These are phyloP conservation scores for Cladosporium halotolerans DNA, from an alignment of 2,329 filamentous ascomycete species.

Conservation along the genomic window DNA sequence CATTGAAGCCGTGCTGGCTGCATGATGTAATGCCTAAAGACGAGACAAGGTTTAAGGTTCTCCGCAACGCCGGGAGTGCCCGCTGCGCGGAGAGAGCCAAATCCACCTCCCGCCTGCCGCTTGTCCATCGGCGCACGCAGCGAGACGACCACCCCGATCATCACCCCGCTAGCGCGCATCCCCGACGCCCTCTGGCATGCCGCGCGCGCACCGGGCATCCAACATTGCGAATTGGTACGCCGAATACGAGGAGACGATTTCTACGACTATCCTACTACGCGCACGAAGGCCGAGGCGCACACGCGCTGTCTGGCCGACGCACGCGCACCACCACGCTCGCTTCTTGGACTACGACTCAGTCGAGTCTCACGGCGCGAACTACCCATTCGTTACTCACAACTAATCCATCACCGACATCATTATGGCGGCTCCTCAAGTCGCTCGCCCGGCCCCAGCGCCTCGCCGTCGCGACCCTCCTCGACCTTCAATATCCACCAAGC, in stretches of 20 bases:
- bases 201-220: neutral
- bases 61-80: no score
- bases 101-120: no score
- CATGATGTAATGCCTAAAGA: no score
- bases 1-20: no score
- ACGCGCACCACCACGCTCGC: neutral
- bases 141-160: neutral
- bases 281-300: neutral
- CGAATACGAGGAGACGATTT: neutral
- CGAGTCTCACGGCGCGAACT: neutral
- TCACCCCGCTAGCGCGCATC: neutral
- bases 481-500: slow-evolving; percentile 24
- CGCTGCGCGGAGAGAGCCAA: no score
- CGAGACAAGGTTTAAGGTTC: no score
- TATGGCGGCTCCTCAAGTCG: slow-evolving; percentile 31
- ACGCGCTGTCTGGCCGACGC: neutral
- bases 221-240: neutral
- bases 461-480: slow-evolving; percentile 37
- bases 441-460: slow-evolving; percentile 35
- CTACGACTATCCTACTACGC: neutral
- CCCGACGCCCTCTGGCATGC: neutral
- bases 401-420: neutral
- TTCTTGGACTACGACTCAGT: neutral
- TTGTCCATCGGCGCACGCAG: neutral
- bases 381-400: neutral